Conservation (phyloP, 371 early-diverging fungal genomes). For the Dichotomocladium elegans region DNA sequence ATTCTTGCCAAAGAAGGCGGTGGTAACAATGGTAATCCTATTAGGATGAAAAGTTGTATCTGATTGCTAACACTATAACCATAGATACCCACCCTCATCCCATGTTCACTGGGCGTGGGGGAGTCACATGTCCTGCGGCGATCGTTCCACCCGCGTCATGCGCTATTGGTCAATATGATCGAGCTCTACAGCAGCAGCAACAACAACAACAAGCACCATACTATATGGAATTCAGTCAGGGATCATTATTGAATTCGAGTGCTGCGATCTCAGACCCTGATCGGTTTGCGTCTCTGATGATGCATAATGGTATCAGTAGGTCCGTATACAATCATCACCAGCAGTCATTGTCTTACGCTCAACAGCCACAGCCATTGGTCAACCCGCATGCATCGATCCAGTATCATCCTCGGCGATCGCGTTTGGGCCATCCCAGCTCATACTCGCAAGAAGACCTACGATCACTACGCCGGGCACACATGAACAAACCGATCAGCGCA, state of each 20-base stretch:
- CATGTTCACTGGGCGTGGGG: neutral
- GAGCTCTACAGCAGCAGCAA: neutral
- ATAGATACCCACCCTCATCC: neutral
- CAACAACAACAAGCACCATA: neutral
- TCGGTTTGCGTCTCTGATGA: slow-evolving; percentile 14
- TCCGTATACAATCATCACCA: too few species aligned
- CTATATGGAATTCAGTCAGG: slow-evolving; percentile 2
- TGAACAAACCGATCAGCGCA: slow-evolving; percentile 10
- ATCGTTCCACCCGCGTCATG: too few species aligned
- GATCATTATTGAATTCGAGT: slow-evolving; percentile 17
- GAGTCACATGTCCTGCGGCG: neutral
- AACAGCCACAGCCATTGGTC: too few species aligned
- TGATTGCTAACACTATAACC: neutral
- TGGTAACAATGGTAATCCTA: neutral
- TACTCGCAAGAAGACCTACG: slow-evolving; percentile 22
- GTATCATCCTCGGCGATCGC: slow-evolving; percentile 9
- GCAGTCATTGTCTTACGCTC: too few species aligned
- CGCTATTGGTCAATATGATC: neutral
- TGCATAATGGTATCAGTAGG: slow-evolving; percentile 8
- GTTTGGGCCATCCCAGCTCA: slow-evolving; percentile 12
- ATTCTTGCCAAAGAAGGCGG: slow-evolving; percentile 1
- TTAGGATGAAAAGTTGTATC: neutral
- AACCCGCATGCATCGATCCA: too few species aligned
- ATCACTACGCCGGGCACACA: slow-evolving; percentile 4
- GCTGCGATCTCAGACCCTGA: slow-evolving; percentile 15